phyloP scores from a whole-genome alignment of 306 rosid species.

The Corylus avellana region DNA sequence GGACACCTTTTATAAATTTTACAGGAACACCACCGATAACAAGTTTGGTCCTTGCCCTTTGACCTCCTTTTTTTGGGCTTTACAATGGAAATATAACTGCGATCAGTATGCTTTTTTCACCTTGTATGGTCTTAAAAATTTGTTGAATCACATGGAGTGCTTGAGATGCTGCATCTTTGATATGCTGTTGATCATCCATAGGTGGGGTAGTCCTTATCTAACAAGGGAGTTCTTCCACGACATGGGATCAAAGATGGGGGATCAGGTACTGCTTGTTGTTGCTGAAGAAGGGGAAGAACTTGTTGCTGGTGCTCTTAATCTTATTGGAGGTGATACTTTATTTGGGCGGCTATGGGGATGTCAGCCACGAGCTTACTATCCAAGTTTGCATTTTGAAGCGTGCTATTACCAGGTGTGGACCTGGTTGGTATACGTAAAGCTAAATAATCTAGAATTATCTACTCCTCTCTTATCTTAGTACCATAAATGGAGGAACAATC shows the following conservation, averaged over 20 bases:
- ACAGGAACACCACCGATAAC: conserved; percentile 87
- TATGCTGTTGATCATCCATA: conserved; percentile 35
- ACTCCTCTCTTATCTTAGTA: neutral
- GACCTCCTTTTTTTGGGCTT: conserved; percentile 4
- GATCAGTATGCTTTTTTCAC: neutral
- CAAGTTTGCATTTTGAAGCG: conserved; percentile 94
- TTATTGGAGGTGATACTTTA: conserved; percentile 91
- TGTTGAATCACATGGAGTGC: conserved; percentile 14
- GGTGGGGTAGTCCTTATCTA: conserved; percentile 96
- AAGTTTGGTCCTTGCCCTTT: conserved; percentile 53
- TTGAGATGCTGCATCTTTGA: conserved; percentile 22
- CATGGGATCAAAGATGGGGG: conserved; percentile 89
- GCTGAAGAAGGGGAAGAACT: conserved; percentile 87
- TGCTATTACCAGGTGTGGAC: conserved; percentile 87
- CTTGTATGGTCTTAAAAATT: neutral
- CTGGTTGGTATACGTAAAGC: neutral
- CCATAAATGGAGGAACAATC: neutral
- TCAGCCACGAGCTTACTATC: conserved; percentile 66
- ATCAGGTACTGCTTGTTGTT: conserved; percentile 71
- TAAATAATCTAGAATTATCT: neutral
- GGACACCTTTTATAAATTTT: conserved; percentile 86
- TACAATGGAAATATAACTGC: neutral
- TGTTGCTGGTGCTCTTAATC: conserved; percentile 95
- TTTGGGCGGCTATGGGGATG: conserved; percentile 97
- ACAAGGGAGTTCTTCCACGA: conserved; percentile 86